These are phyloP conservation scores for Boletus rex-veris DNA, from an alignment of 768 basidiomycete genomes.

Conservation along the genomic window DNA sequence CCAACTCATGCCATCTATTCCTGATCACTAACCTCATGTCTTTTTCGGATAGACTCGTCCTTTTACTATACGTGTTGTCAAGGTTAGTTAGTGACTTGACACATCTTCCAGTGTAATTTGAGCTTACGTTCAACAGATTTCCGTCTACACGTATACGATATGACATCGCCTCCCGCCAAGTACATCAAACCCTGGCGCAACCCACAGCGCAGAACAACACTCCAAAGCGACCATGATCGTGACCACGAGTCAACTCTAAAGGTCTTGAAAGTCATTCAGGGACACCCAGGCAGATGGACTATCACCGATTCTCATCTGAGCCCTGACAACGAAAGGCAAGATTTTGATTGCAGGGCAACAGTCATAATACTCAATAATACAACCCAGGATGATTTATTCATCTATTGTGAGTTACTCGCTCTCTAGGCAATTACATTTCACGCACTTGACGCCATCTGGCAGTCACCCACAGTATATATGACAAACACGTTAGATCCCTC, in stretches of 20 bases:
- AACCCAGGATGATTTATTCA: conserved; percentile 81
- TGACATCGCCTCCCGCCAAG: conserved; percentile 45
- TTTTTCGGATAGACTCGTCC: conserved; percentile 58
- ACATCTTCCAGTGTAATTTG: neutral
- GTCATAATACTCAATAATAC: conserved; percentile 1
- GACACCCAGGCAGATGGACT: conserved; percentile 80
- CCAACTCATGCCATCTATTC: neutral
- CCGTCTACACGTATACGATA: conserved; percentile 84
- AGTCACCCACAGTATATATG: conserved; percentile 75
- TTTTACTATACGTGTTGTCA: conserved; percentile 94
- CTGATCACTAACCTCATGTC: conserved; percentile 1
- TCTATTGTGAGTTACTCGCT: conserved; percentile 55
- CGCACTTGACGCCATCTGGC: conserved; percentile 5
- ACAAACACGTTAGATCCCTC: conserved; percentile 65
- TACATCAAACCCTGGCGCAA: conserved; percentile 15
- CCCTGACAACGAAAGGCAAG: conserved; percentile 79
- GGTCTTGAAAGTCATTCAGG: conserved; percentile 65
- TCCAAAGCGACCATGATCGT: conserved; percentile 28
- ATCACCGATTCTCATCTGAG: conserved; percentile 94
- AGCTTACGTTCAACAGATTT: conserved; percentile 56
- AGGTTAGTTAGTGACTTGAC: conserved; percentile 42
- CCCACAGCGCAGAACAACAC: conserved; percentile 14
- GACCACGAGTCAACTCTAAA: conserved; percentile 50
- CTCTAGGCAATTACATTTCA: neutral
- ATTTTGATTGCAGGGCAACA: conserved; percentile 47